Base-by-base conservation (phyloP, 2,329 filamentous ascomycete species). In the Colletotrichum tamarilloi region DNA sequence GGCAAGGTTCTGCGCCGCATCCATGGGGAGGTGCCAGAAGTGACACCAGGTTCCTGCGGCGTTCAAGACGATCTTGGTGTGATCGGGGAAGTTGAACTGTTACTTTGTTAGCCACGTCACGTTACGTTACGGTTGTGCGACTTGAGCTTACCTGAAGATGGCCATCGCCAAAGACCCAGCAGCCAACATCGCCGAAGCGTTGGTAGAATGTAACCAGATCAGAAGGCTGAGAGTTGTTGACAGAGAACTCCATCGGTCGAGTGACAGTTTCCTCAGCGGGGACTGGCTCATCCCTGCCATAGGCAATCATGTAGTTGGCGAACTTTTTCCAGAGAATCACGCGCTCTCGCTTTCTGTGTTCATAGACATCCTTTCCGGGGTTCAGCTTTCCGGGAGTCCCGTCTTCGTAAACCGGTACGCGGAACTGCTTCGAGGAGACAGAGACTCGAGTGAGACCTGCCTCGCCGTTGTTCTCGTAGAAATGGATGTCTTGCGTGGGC, bases 71-170 rank as follows among this genome's bases (percentile, higher is more conserved):
- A 97, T 89, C 83, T 97, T 97, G 72, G 94, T 96, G 81, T 97
- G 94, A 77, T 97, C 94, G 2, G 94, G 94, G 81, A 97, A 97
- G 83, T 97, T 96, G 83, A 96, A 94, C 89, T 95, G 69, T 16
- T n/a, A 42, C 26, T 49, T 30, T 72, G 76, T 82, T 76, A 82
- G 79, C 67, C 26, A 42, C 32, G n/a, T 57, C 68, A 24, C 46
- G 46, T 65, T 19, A n/a, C 8, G 26, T 26, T 26, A 26, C 26
- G 26, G 26, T 14, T 28, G 35, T 16, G 9, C 6, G 32, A 19
- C 4, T 7, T 16, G 19, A 72, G 76, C 83, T 76, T 85, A 92
- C 91, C 86, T 94, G 93, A 76, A 95, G 87, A 77, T 94, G 93
- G 2, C 94, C 94, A 79, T 96, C 93, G 68, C 89, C 90, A 78